These are phyloP conservation scores for Mucor racemosus DNA, from an alignment of 371 early-diverging fungal species.

Conservation along the genomic window DNA sequence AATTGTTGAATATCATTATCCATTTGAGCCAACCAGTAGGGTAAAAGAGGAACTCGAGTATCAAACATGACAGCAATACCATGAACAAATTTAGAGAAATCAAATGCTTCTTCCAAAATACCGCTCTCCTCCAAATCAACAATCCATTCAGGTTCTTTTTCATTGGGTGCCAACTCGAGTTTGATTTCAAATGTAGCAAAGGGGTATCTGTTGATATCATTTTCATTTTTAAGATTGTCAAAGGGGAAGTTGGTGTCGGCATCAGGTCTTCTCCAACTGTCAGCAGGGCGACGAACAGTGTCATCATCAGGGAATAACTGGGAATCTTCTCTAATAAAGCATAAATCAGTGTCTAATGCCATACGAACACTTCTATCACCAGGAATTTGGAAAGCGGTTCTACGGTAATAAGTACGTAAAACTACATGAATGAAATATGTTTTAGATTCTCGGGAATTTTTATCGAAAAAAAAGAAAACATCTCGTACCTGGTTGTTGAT, in stretches of 20 bases:
- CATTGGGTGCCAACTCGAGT: constrained; percentile 88
- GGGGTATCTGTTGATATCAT: constrained; percentile 92
- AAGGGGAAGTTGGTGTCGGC: constrained; percentile 92
- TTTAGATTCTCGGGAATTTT: neutral
- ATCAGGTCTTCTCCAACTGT: constrained; percentile 94
- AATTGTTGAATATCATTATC: constrained; percentile 80
- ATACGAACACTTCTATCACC: constrained; percentile 97
- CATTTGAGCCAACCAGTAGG: constrained; percentile 94
- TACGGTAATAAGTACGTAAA: constrained; percentile 95
- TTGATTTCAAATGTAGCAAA: constrained; percentile 99
- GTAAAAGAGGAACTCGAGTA: constrained; percentile 86
- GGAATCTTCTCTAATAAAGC: constrained; percentile 97
- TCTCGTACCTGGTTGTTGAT: constrained; percentile 79
- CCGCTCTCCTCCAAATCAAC: constrained; percentile 87
- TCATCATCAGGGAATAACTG: constrained; percentile 62
- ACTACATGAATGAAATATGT: constrained; percentile 32
- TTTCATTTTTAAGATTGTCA: constrained; percentile 65
- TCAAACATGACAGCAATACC: constrained; percentile 95
- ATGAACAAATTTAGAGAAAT: constrained; percentile 99
- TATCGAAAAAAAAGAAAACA: neutral
- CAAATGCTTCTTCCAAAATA: constrained; percentile 96
- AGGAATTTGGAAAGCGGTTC: constrained; percentile 99
- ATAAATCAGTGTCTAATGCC: constrained; percentile 98
- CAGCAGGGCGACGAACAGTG: constrained; percentile 63
- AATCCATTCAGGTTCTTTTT: constrained; percentile 95